phyloP scores from a whole-genome alignment of 495 filamentous ascomycete species.

The Aspergillus bridgeri region DNA sequence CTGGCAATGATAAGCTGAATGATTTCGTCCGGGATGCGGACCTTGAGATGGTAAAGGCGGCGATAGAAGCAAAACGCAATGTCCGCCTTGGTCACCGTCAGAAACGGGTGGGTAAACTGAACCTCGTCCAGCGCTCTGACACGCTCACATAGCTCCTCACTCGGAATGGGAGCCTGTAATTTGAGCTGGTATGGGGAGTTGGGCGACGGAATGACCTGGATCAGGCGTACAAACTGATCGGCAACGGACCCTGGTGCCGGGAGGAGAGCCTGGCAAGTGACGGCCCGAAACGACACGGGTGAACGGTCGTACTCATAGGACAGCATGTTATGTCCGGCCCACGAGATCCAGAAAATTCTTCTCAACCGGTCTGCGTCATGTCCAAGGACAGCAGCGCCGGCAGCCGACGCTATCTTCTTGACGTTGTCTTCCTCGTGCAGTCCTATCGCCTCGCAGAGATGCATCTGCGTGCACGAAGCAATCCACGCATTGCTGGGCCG shows the following conservation, averaged over 20 bases:
- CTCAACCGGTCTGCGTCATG: slow-evolving; percentile 30
- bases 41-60: slow-evolving; percentile 29
- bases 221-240: slow-evolving; percentile 27
- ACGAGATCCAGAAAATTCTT: slow-evolving; percentile 33
- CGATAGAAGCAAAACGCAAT: slow-evolving; percentile 34
- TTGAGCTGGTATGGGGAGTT: slow-evolving; percentile 27
- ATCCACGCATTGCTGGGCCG: slow-evolving; percentile 35
- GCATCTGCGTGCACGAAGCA: slow-evolving; percentile 33
- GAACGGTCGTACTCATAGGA: slow-evolving; percentile 33
- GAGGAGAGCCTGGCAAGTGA: slow-evolving; percentile 26
- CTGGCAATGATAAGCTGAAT: slow-evolving; percentile 23
- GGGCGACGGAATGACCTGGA: slow-evolving; percentile 30
- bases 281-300: slow-evolving; percentile 21
- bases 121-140: slow-evolving; percentile 17
- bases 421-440: slow-evolving; percentile 30
- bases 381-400: slow-evolving; percentile 20
- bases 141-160: slow-evolving; percentile 24
- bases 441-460: slow-evolving; percentile 29
- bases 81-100: slow-evolving; percentile 30
- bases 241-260: slow-evolving; percentile 21
- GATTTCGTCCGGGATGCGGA: slow-evolving; percentile 18
- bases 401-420: slow-evolving; percentile 23
- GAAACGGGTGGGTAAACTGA: slow-evolving; percentile 24
- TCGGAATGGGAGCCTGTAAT: slow-evolving; percentile 12
- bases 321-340: slow-evolving; percentile 32